phyloP scores from a whole-genome alignment of 2,329 filamentous ascomycete genomes.

The Colletotrichum falcatum region DNA sequence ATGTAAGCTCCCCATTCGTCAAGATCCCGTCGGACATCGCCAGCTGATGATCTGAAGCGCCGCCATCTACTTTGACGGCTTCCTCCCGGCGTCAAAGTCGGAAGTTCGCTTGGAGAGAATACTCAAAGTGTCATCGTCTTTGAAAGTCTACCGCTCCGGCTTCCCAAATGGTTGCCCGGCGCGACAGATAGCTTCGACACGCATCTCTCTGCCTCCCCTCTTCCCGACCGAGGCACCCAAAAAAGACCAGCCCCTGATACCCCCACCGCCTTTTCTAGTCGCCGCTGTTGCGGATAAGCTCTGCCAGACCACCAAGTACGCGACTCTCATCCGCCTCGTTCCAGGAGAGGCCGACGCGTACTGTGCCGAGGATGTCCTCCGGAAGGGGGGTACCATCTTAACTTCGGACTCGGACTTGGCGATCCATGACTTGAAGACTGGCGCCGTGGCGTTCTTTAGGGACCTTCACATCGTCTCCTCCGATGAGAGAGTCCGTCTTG shows the following conservation, averaged over 20 bases:
- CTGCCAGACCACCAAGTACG: constrained; percentile 56
- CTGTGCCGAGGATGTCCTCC: constrained; percentile 75
- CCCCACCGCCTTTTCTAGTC: constrained; percentile 77
- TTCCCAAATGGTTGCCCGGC: constrained; percentile 46
- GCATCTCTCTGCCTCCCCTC: constrained; percentile 36
- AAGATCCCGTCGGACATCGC: not conserved
- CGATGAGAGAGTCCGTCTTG: constrained; percentile 41
- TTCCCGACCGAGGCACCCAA: constrained; percentile 44
- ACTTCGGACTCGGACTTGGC: constrained; percentile 92
- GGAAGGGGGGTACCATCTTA: constrained; percentile 68
- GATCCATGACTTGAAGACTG: constrained; percentile 76
- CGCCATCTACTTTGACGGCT: constrained; percentile 88
- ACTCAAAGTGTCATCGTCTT: constrained; percentile 65
- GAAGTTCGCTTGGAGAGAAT: constrained; percentile 71
- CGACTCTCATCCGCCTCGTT: constrained; percentile 66
- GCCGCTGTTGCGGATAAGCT: constrained; percentile 81
- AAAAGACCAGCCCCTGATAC: constrained; percentile 56
- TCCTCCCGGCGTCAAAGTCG: constrained; percentile 76
- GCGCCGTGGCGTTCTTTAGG: constrained; percentile 75
- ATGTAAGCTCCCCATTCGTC: constrained; percentile 65
- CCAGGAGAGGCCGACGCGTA: constrained; percentile 88
- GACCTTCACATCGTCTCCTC: constrained; percentile 62
- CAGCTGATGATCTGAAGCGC: constrained; percentile 56
- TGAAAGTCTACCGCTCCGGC: constrained; percentile 60
- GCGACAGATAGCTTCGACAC: constrained; percentile 42